phyloP scores from a whole-genome alignment of 306 rosid species.

The Corylus heterophylla region DNA sequence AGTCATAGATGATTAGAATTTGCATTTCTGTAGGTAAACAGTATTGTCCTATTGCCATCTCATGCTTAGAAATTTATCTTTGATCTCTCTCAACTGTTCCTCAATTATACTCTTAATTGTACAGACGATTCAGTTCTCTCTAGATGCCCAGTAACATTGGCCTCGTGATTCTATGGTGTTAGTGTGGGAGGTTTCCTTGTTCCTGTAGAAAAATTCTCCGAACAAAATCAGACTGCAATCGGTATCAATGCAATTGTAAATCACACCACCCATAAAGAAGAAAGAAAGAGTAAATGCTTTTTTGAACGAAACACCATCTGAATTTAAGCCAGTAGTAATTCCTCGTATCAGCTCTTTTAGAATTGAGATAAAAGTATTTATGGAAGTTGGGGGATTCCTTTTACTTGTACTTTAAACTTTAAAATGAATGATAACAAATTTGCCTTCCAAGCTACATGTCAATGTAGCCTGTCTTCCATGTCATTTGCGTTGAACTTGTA shows the following conservation, averaged over 20 bases:
- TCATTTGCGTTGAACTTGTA: background rate
- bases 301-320: background rate
- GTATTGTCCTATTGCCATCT: background rate
- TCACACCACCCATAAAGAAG: background rate
- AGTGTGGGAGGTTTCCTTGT: background rate
- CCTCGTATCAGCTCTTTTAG: background rate
- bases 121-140: background rate
- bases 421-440: background rate
- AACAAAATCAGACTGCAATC: background rate
- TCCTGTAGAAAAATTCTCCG: background rate
- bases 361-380: too few relatives aligned
- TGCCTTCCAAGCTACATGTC: background rate
- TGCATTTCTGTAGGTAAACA: constrained; percentile 8
- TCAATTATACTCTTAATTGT: background rate
- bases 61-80: background rate
- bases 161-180: background rate
- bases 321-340: background rate
- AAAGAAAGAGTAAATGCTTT: background rate
- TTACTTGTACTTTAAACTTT: background rate
- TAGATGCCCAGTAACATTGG: background rate
- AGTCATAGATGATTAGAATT: constrained; percentile 18
- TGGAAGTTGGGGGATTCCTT: background rate
- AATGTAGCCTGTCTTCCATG: background rate
- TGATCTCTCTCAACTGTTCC: constrained; percentile 3
- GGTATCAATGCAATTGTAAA: background rate